phyloP scores from a whole-genome alignment of 345 rosid genomes.

The Populus alba region DNA sequence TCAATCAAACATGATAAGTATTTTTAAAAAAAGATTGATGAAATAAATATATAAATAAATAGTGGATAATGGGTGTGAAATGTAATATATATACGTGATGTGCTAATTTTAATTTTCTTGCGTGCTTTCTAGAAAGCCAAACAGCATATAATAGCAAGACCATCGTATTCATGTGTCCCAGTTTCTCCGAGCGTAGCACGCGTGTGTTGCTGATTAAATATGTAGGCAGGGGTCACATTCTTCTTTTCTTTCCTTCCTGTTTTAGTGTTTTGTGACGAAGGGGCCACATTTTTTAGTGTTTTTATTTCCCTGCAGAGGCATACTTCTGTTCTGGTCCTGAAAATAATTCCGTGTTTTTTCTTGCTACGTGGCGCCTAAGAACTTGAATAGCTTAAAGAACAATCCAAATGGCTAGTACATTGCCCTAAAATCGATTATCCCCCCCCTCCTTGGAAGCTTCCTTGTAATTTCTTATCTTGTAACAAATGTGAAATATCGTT shows the following conservation, averaged over 20 bases:
- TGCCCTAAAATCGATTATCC: neutral
- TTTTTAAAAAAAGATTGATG: no score
- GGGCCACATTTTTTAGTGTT: neutral
- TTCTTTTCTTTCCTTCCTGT: neutral
- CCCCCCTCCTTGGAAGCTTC: neutral
- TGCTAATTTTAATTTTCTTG: neutral
- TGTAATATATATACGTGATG: neutral
- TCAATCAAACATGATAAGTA: neutral
- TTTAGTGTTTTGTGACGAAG: neutral
- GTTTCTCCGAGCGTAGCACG: neutral
- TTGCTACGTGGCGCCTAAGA: neutral
- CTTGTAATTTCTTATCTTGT: neutral
- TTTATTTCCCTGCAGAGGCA: neutral
- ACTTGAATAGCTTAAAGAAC: neutral
- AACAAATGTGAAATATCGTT: neutral
- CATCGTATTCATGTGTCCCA: neutral
- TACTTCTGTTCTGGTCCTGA: neutral
- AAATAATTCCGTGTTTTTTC: neutral
- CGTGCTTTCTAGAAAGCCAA: neutral
- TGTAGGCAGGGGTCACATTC: neutral
- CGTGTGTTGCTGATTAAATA: neutral
- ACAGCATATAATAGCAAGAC: neutral
- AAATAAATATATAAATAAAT: no score
- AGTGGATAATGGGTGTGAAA: neutral
- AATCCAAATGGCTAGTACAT: neutral